These are phyloP conservation scores for Digitaria exilis DNA, from an alignment of 202 grass and related monocot species.

Conservation along the genomic window DNA sequence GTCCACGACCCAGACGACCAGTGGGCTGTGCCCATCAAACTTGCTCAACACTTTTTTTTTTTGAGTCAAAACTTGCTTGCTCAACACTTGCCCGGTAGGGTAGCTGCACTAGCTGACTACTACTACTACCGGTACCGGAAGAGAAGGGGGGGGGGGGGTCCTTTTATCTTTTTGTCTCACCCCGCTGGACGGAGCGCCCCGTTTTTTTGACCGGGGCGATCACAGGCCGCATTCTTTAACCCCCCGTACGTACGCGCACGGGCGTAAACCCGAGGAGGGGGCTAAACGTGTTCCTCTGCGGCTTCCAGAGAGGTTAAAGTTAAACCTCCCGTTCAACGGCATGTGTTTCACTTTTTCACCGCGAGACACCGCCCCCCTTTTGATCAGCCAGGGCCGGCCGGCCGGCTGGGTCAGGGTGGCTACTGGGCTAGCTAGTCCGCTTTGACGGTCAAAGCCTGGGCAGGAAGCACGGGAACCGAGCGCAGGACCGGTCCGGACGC, in stretches of 20 bases:
- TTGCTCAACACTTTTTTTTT: too few relatives aligned
- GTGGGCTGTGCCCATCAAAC: too few relatives aligned
- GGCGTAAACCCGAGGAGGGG: background rate
- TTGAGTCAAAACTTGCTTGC: too few relatives aligned
- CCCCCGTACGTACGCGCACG: constrained; percentile 8
- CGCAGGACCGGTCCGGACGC: constrained; percentile 39
- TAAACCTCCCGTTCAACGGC: constrained; percentile 30
- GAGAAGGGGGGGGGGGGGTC: background rate
- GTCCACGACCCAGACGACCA: background rate
- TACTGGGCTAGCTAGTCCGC: background rate
- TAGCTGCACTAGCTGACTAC: background rate
- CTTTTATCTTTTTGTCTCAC: constrained; percentile 31
- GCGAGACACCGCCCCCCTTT: constrained; percentile 16
- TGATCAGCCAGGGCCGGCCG: background rate
- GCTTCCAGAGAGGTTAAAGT: background rate
- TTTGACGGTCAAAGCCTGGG: constrained; percentile 65
- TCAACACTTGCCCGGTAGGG: too few relatives aligned
- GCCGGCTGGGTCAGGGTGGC: background rate
- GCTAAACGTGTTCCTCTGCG: background rate
- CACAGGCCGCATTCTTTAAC: background rate
- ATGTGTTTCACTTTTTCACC: constrained; percentile 41
- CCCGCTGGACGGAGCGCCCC: background rate
- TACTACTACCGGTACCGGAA: background rate
- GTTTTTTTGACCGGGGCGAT: constrained; percentile 14
- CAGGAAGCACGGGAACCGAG: constrained; percentile 54